Conservation (phyloP, 352 stramenopile genomes). For the Lagenidium sp. region DNA sequence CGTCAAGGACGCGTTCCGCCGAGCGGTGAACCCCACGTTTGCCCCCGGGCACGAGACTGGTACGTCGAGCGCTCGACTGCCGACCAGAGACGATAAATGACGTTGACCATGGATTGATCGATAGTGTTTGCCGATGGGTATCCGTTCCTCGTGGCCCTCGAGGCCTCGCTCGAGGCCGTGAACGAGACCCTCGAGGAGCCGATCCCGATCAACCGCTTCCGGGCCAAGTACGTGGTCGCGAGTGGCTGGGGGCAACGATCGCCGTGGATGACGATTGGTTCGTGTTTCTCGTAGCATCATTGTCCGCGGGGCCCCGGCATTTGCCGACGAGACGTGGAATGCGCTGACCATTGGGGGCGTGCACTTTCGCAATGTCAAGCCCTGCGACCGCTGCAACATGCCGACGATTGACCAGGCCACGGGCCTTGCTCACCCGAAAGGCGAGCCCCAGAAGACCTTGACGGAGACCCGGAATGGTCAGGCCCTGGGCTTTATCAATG, state of each 20-base stretch:
- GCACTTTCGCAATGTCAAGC: slow-evolving; percentile 64
- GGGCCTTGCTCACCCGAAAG: slow-evolving; percentile 30
- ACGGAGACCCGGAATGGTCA: slow-evolving; percentile 44
- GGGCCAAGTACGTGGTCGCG: slow-evolving; percentile 65
- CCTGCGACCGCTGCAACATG: slow-evolving; percentile 65
- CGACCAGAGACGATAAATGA: too few relatives aligned
- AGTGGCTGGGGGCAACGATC: background rate
- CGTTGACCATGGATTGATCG: background rate
- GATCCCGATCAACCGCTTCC: slow-evolving; percentile 76
- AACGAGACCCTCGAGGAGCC: slow-evolving; percentile 40
- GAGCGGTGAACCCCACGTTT: slow-evolving; percentile 45
- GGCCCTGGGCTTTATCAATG: slow-evolving; percentile 47
- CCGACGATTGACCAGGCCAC: slow-evolving; percentile 66
- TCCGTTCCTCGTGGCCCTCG: slow-evolving; percentile 54
- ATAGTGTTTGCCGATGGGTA: slow-evolving; percentile 72
- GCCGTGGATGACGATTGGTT: too few relatives aligned
- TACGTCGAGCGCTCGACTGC: slow-evolving; percentile 1
- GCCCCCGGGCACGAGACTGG: slow-evolving; percentile 42
- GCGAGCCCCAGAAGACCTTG: slow-evolving; percentile 44
- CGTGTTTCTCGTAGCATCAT: slow-evolving; percentile 80
- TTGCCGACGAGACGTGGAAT: slow-evolving; percentile 73
- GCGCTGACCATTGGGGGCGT: slow-evolving; percentile 40
- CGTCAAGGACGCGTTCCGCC: slow-evolving; percentile 47
- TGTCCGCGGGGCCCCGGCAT: slow-evolving; percentile 44
- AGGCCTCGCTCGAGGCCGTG: slow-evolving; percentile 50